Percentiles rank a stretch among this genome's conserved stretches.
Evolutionary conservation across 1,284 basidiomycete species (phyloP).

Genomic region (Microbotryomycetes sp.): DNA sequence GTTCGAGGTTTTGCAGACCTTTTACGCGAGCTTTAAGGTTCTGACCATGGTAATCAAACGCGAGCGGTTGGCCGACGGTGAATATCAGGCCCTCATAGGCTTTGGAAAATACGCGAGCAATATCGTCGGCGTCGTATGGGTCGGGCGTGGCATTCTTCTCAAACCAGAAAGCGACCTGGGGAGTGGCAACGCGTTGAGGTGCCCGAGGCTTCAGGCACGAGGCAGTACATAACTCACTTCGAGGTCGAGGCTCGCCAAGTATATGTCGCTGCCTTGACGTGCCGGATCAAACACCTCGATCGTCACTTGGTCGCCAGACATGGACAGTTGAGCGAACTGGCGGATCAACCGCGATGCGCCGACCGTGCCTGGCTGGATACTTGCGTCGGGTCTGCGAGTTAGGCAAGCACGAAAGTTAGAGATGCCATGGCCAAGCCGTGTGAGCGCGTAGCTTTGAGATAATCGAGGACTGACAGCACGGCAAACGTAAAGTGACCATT

Average conservation of each 20-base stretch:
- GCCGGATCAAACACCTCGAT: slow-evolving; percentile 53
- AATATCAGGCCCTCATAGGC: slow-evolving; percentile 57
- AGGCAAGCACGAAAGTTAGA: slow-evolving; percentile 1
- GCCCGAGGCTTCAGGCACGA: too few species aligned
- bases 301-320: slow-evolving; percentile 65
- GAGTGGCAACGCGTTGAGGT: neutral
- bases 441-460: neutral
- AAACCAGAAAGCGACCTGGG: slow-evolving; percentile 30
- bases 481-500: slow-evolving; percentile 30
- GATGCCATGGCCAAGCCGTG: neutral
- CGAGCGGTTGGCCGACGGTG: slow-evolving; percentile 60
- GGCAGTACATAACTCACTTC: too few species aligned
- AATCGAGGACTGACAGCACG: neutral
- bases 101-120: slow-evolving; percentile 61
- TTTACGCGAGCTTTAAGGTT: slow-evolving; percentile 69
- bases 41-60: slow-evolving; percentile 86
- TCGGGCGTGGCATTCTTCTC: slow-evolving; percentile 25
- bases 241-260: slow-evolving; percentile 27
- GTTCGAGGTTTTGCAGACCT: slow-evolving; percentile 58
- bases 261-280: slow-evolving; percentile 14
- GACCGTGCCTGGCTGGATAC: slow-evolving; percentile 35
- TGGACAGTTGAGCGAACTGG: slow-evolving; percentile 65
- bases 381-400: slow-evolving; percentile 29
- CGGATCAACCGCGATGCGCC: slow-evolving; percentile 59
- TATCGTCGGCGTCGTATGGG: slow-evolving; percentile 72